phyloP scores from a whole-genome alignment of 257 asterid species.

The Penstemon davidsonii region DNA sequence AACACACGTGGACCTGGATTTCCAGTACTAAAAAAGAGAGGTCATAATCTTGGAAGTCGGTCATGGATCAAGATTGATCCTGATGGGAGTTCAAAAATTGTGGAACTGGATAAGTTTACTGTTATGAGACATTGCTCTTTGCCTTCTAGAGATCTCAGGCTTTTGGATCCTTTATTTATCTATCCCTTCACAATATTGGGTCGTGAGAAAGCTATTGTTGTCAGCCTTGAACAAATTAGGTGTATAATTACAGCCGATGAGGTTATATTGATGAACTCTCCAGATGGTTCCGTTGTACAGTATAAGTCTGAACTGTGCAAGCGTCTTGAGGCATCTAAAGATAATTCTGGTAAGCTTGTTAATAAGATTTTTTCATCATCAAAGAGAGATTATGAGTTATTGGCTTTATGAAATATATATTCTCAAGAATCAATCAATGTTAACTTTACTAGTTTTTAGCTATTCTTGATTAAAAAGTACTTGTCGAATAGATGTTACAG shows the following conservation, averaged over 20 bases:
- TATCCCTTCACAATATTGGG: constrained; percentile 91
- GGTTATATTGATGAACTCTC: constrained; percentile 88
- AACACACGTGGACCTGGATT: constrained; percentile 44
- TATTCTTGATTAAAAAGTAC: not conserved
- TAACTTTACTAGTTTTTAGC: not conserved
- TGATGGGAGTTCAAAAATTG: constrained; percentile 67
- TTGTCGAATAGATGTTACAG: not conserved
- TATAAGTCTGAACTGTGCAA: constrained; percentile 82
- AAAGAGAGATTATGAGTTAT: not conserved
- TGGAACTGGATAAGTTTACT: constrained; percentile 82
- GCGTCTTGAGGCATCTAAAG: constrained; percentile 81
- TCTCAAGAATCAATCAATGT: not conserved
- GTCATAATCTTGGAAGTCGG: constrained; percentile 80
- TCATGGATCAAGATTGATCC: constrained; percentile 91
- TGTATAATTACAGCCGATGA: constrained; percentile 97
- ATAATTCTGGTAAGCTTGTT: constrained; percentile 65
- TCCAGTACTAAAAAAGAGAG: constrained; percentile 83
- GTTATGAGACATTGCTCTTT: constrained; percentile 88
- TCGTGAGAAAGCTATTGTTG: constrained; percentile 96
- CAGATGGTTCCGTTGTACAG: constrained; percentile 77
- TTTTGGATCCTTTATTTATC: constrained; percentile 92
- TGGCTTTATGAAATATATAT: constrained; percentile 2
- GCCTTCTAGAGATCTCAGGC: constrained; percentile 98
- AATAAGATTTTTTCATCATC: not conserved
- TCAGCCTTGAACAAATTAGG: constrained; percentile 92